phyloP scores from a whole-genome alignment of 768 basidiomycete species.

The Atractiella rhizophila region DNA sequence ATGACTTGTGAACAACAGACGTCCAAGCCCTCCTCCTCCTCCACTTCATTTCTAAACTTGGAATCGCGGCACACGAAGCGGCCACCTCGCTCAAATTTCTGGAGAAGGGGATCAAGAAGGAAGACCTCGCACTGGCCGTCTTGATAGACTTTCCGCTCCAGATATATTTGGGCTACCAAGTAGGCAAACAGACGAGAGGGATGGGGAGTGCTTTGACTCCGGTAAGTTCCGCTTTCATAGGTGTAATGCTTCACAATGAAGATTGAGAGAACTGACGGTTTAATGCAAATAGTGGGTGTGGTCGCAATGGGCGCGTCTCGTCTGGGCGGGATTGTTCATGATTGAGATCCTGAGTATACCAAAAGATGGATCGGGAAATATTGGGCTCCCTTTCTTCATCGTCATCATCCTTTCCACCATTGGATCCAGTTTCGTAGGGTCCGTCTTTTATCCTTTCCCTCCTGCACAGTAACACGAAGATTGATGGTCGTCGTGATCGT shows the following conservation, averaged over 20 bases:
- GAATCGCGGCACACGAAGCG: conserved; percentile 80
- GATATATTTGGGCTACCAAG: conserved; percentile 77
- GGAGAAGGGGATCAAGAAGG: conserved; percentile 82
- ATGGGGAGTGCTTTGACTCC: conserved; percentile 51
- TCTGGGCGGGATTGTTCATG: conserved; percentile 44
- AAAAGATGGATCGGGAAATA: conserved; percentile 36
- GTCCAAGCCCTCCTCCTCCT: conserved; percentile 64
- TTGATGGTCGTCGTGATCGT: background rate
- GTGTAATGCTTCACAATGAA: background rate
- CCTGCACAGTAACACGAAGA: background rate
- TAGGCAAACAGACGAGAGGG: conserved; percentile 70
- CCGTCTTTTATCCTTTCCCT: conserved; percentile 19
- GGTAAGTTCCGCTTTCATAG: conserved; percentile 5
- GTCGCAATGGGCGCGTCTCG: conserved; percentile 70
- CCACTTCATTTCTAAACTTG: conserved; percentile 77
- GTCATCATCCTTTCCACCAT: conserved; percentile 61
- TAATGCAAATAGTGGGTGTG: conserved; percentile 38
- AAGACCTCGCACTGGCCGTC: conserved; percentile 84
- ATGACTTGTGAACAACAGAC: conserved; percentile 30
- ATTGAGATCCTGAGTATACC: conserved; percentile 69
- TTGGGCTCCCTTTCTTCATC: conserved; percentile 38
- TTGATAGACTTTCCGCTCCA: conserved; percentile 96
- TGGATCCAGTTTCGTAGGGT: conserved; percentile 61
- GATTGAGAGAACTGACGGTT: conserved; percentile 15
- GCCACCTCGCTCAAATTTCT: conserved; percentile 78